Evolutionary conservation across 2,329 filamentous ascomycete genomes (phyloP).

Genomic region (Tolypocladium guangdongense): DNA sequence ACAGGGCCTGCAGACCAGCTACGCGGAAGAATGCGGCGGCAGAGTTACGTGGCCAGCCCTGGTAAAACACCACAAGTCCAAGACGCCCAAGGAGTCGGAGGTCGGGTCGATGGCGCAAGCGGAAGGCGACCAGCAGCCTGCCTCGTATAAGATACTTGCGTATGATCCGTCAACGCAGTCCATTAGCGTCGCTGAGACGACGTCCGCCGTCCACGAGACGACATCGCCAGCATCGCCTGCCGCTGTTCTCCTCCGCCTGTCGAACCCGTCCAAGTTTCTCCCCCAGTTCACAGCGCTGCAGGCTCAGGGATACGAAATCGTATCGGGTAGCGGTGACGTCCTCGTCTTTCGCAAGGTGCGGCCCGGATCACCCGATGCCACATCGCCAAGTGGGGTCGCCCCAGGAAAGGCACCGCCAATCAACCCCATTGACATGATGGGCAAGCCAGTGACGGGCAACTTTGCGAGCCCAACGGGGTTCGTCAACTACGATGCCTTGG

Average conservation of each 20-base stretch:
- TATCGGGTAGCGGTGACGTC: constrained; percentile 50
- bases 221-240: constrained; percentile 44
- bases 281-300: constrained; percentile 49
- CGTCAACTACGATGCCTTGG: constrained; percentile 45
- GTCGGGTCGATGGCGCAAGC: background rate
- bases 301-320: constrained; percentile 54
- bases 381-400: constrained; percentile 5
- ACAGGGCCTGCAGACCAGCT: constrained; percentile 37
- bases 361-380: constrained; percentile 1
- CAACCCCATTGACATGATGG: constrained; percentile 51
- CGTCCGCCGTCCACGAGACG: constrained; percentile 38
- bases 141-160: constrained; percentile 52
- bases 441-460: constrained; percentile 36
- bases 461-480: constrained; percentile 57
- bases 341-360: constrained; percentile 55
- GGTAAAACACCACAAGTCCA: constrained; percentile 19
- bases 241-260: constrained; percentile 48
- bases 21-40: constrained; percentile 29
- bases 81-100: background rate
- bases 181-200: constrained; percentile 49
- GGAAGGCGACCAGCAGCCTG: constrained; percentile 1
- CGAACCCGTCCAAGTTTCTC: constrained; percentile 54
- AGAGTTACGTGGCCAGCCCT: constrained; percentile 22
- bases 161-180: constrained; percentile 49
- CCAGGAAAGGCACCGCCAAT: constrained; percentile 12